Evolutionary conservation across 2,329 filamentous ascomycete species (phyloP), one percentile per base, ranked within the genome.

Genomic region (Didymella lethalis): DNA sequence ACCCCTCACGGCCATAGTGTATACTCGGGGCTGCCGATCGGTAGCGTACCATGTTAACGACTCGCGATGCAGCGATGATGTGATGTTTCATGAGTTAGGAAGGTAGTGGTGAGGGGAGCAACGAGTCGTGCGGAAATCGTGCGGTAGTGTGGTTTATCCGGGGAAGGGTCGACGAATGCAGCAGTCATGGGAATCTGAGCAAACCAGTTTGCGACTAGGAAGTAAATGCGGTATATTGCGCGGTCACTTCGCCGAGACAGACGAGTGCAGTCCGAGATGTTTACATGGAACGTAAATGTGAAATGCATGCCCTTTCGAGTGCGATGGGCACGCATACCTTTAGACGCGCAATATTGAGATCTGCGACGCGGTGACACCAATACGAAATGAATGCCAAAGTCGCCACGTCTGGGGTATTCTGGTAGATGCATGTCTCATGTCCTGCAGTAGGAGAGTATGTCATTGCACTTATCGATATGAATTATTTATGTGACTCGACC

Each of bases 21-120:
- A 12, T 8, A 8, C 28, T 59, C 56, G 56, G 50, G 51, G 56
- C 50, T 54, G 56, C 56, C 56, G 56, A 59, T 59, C 51, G 34
- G 46, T 50, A 54, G 49, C n/a, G 41, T 54, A 48, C 50, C 56
- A 59, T 36, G 14, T 34, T 34, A 50, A 46, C 46, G 40, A 53
- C 50, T 18, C 31, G 28, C 23, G 38, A 51, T 47, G 32, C 23
- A 29, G 49, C 49, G 46, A 59, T 54, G 11, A 34, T 32, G 31
- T 32, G 31, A 32, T 32, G 31, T 10, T 32, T 28, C 18, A 34
- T 12, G 40, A 46, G 38, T 47, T 36, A 28, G 20, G 16, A 40
- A 23, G 23, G 23, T 18, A 23, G n/a, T 44, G 29, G 14, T 57
- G 29, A 18, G 25, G 32, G 47, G 18, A 31, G 8, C 23, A 12